Evolutionary conservation across 1,139 yeast genomes (phyloP), one percentile per base, ranked within the genome.

Genomic region (Candida mesenterica): DNA sequence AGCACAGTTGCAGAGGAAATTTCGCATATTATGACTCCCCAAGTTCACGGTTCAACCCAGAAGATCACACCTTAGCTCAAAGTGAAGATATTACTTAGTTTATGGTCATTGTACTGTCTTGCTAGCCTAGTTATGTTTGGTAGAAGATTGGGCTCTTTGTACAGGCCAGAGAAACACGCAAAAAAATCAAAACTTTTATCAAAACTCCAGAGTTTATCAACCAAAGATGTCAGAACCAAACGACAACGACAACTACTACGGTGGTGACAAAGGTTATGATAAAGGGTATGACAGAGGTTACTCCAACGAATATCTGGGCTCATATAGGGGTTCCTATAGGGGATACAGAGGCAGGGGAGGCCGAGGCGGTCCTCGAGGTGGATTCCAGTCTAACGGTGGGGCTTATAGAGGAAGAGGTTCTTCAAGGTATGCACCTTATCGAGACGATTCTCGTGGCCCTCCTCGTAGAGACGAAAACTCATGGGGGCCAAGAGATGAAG

Each of bases 321-420:
- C 28, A n/a, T 25, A 25, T 25, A 18, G 32, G 17, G 33, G 39
- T 13, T 9, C 31, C 15, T 18, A 26, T 6, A 24, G 33, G 9
- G 42, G 42, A 6, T 39, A 40, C 34, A 34, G 47, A 16, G 46
- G 45, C 9, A 31, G 42, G 31, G 32, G 40, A 24, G 39, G 42
- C 5, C 12, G 28, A 14, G 28, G 28, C 5, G 28, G 28, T n/a
- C 15, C 28, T 8, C 15, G 28, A n/a, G 12, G 15, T 14, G 15
- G 28, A 13, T 25, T 13, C 17, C 28, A 25, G 15, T 7, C 28
- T 13, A 13, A 44, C 8, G 31, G 44, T 32, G 35, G 40, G 15
- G 38, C 39, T 4, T 40, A 37, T 31, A 31, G 48, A n/a, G 46
- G 46, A 13, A 32, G 44, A 32, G 37, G 42, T 14, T 2, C 33